Evolutionary conservation across 768 basidiomycete species (phyloP).

Genomic region (Pholiota conissans): DNA sequence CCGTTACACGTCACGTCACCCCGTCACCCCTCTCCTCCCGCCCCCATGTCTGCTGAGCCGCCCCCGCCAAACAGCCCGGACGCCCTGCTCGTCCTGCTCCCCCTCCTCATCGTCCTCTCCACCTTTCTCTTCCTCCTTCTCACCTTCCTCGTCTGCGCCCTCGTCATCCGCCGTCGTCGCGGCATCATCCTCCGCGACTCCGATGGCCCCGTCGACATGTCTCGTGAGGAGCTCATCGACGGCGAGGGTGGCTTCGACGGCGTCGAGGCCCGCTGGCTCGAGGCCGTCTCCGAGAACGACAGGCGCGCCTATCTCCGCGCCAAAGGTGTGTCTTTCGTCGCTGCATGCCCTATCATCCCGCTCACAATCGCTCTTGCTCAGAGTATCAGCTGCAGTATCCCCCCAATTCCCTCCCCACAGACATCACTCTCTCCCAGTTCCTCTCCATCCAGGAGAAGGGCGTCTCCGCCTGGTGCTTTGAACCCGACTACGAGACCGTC

Average conservation of each 20-base stretch:
- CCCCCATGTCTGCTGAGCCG: constrained; percentile 26
- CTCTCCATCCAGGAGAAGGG: constrained; percentile 99
- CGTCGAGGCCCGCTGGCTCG: constrained; percentile 92
- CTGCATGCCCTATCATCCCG: constrained; percentile 9
- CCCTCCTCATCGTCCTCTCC: constrained; percentile 90
- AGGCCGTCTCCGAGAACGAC: constrained; percentile 66
- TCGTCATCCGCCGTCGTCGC: constrained; percentile 77
- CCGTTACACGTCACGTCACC: constrained; percentile 8
- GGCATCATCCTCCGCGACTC: constrained; percentile 80
- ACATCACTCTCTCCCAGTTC: constrained; percentile 98
- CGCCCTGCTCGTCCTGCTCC: constrained; percentile 84
- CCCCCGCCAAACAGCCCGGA: constrained; percentile 57
- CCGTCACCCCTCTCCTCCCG: constrained; percentile 12
- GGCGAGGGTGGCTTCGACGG: constrained; percentile 94
- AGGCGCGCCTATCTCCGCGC: constrained; percentile 77
- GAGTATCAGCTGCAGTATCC: constrained; percentile 87
- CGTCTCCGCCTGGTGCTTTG: constrained; percentile 98
- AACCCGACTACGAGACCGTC: constrained; percentile 96
- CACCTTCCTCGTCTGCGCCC: constrained; percentile 86
- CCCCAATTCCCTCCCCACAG: constrained; percentile 94
- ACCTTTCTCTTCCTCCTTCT: constrained; percentile 92
- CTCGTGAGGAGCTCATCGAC: constrained; percentile 84
- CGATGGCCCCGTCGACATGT: constrained; percentile 93
- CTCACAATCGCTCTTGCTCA: constrained; percentile 27
- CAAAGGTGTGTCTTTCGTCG: constrained; percentile 61